These are phyloP conservation scores for Trametes meyenii DNA, from an alignment of 768 basidiomycete genomes.

Conservation along the genomic window DNA sequence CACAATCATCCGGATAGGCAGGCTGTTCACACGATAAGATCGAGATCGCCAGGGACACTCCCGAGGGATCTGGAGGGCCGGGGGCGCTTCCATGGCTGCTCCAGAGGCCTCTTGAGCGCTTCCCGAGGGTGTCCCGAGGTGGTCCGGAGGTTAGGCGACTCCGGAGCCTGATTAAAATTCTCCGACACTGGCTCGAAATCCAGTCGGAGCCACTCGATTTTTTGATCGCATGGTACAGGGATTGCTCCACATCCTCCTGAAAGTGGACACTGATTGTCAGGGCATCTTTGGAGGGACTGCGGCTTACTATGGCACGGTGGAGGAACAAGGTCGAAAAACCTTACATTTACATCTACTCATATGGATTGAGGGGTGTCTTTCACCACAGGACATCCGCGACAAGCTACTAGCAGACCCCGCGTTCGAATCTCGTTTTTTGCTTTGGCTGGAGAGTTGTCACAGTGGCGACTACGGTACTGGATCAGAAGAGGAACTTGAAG, in stretches of 20 bases:
- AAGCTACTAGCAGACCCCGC: background rate
- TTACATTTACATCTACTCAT: background rate
- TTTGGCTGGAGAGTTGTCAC: background rate
- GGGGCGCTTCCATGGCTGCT: no score
- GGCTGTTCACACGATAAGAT: no score
- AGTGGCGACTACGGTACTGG: background rate
- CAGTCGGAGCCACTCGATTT: background rate
- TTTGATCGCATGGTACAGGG: background rate
- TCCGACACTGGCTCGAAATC: background rate
- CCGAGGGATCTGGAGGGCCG: no score
- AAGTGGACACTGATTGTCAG: background rate
- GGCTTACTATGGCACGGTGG: background rate
- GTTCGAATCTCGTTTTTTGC: background rate
- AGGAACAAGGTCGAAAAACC: background rate
- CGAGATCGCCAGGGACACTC: no score
- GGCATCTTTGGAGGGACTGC: background rate
- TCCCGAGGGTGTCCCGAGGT: no score
- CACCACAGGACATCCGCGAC: background rate
- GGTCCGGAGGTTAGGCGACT: no score
- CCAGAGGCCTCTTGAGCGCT: no score
- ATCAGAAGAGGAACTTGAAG: background rate
- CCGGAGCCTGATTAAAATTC: no score
- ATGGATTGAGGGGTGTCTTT: background rate
- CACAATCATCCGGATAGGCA: no score
- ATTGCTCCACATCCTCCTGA: background rate